phyloP scores from a whole-genome alignment of 2,329 filamentous ascomycete genomes.

The Fusarium pseudograminearum region DNA sequence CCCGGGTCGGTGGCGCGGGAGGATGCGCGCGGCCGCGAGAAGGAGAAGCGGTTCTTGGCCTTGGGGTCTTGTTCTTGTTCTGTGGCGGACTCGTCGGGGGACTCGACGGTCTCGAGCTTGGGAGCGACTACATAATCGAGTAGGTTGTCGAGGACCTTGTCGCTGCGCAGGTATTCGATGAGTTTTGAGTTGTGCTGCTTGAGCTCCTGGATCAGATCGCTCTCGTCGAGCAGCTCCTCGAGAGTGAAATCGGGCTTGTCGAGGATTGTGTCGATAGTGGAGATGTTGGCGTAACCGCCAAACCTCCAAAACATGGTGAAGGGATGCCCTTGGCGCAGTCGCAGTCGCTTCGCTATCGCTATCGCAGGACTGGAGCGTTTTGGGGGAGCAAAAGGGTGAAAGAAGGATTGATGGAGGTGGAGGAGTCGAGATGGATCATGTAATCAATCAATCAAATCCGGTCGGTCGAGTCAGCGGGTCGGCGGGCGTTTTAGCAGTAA shows the following conservation, averaged over 20 bases:
- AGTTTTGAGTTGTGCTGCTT: constrained; percentile 99
- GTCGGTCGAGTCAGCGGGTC: constrained; percentile 37
- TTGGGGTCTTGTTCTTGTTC: constrained; percentile 66
- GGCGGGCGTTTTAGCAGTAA: constrained; percentile 25
- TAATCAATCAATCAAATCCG: constrained; percentile 44
- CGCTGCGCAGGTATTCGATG: constrained; percentile 93
- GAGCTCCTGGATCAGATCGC: constrained; percentile 95
- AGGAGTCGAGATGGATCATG: constrained; percentile 46
- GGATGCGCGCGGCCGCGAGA: constrained; percentile 65
- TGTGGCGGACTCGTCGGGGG: constrained; percentile 63
- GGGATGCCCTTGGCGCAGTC: constrained; percentile 50
- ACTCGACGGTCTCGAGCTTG: constrained; percentile 69
- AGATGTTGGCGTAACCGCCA: constrained; percentile 97
- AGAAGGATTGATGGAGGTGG: constrained; percentile 35
- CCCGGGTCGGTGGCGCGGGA: constrained; percentile 62
- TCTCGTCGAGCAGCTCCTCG: constrained; percentile 95
- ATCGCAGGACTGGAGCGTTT: constrained; percentile 49
- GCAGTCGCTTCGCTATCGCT: constrained; percentile 50
- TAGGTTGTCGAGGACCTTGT: constrained; percentile 83
- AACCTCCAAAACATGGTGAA: constrained; percentile 99
- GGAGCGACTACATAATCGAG: constrained; percentile 93
- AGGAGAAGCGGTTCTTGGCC: constrained; percentile 59
- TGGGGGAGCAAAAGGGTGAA: constrained; percentile 30
- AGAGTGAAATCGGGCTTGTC: constrained; percentile 96
- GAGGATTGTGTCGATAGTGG: constrained; percentile 94